Percentiles rank a stretch among this genome's conserved stretches.
Evolutionary conservation across 495 filamentous ascomycete genomes (phyloP).

Genomic region (Aspergillus olivimuriae): DNA sequence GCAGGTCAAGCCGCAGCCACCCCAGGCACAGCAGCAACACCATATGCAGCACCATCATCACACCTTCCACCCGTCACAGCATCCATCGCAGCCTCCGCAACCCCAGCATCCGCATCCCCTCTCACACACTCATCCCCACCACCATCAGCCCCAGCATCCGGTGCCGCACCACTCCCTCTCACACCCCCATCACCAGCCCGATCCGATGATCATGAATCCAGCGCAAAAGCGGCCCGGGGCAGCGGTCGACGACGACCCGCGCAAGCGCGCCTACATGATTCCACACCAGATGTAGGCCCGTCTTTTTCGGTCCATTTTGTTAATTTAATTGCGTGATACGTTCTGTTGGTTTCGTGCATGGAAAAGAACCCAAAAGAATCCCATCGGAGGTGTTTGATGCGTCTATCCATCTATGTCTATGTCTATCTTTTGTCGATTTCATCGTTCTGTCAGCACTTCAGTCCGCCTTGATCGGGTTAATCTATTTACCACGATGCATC

Average conservation of each 20-base stretch:
- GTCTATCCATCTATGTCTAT: too few species aligned
- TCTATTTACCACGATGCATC: too few species aligned
- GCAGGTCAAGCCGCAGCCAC: not conserved
- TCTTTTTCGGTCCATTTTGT: not conserved
- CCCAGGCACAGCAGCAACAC: slow-evolving; percentile 6
- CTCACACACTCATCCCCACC: not conserved
- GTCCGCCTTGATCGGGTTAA: too few species aligned
- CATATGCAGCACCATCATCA: slow-evolving; percentile 5
- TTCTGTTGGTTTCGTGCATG: too few species aligned
- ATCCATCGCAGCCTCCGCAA: not conserved
- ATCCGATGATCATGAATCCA: slow-evolving; percentile 17
- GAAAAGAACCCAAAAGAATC: too few species aligned
- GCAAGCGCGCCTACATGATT: slow-evolving; percentile 28
- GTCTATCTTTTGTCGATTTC: too few species aligned
- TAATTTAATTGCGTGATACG: not conserved
- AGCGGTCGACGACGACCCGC: slow-evolving; percentile 24
- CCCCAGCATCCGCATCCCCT: slow-evolving; percentile 4
- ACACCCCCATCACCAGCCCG: slow-evolving; percentile 9
- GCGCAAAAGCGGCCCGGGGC: slow-evolving; percentile 21
- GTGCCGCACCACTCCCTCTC: not conserved
- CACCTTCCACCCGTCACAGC: slow-evolving; percentile 2
- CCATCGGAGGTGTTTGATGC: too few species aligned
- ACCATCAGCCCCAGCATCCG: slow-evolving; percentile 1
- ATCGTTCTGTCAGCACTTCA: too few species aligned
- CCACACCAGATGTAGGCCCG: slow-evolving; percentile 20